Evolutionary conservation across 345 rosid genomes (phyloP), one percentile per base, ranked within the genome.

Genomic region (Turnera subulata): DNA sequence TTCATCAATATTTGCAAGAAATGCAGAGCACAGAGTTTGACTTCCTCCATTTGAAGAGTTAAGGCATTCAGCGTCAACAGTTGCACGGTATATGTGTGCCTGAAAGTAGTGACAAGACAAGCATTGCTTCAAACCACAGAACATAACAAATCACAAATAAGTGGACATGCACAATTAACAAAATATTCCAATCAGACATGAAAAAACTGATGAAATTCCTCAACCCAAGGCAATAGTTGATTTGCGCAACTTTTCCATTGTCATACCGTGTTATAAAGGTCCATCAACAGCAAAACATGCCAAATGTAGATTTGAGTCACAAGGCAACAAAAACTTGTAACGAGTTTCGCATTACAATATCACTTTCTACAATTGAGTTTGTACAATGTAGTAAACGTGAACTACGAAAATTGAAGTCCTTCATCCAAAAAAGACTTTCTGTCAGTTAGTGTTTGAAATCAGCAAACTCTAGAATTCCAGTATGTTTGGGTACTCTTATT

Each of bases 1-100:
- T 72, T 84, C 95, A 80, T 92, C 98, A 73, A 88, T 86, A 74
- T 92, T 92, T 53, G 98, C 95, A 59, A 88, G 86, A 78, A 92
- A 92, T 52, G 96, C 98, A 48, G 98, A 72, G 62, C 98, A 92
- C 45, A 21, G 25, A 56, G 78, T 75, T 76, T 73, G 73, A 58
- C 72, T 71, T 55, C 44, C 76, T 21, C 32, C 55, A 65, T 59
- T 58, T 17, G 7, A 50, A 61, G 72, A 69, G 54, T 74, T 68
- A 29, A 50, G 53, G 62, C 59, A 74, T 46, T 68, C 57, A 18
- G 55, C 51, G 54, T 65, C 70, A 53, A 20, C 65, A 62, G 61
- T 77, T 68, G 70, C 80, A 43, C 17, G 63, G 75, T 91, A 92
- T 5, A 88, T 73, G 71, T 89, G 98, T 50, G 93, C 98, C 98